phyloP scores from a whole-genome alignment of 108 stramenopile species.

The Fragilariopsis cylindrus region DNA sequence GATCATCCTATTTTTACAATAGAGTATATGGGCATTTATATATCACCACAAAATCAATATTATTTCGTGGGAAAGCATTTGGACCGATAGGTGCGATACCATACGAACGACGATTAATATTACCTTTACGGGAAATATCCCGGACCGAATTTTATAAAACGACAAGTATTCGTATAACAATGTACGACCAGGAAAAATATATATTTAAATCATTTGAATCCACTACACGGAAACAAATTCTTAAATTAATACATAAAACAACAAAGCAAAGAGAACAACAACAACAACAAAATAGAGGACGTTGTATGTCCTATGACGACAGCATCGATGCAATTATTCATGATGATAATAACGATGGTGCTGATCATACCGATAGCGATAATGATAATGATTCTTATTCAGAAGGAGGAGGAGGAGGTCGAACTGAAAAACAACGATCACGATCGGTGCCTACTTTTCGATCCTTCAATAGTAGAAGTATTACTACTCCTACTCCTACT shows the following conservation, averaged over 20 bases:
- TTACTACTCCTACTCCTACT: neutral
- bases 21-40: conserved; percentile 66
- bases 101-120: conserved; percentile 60
- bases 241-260: conserved; percentile 27
- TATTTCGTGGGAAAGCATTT: conserved; percentile 71
- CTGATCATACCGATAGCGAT: too few relatives aligned
- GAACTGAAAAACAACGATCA: neutral
- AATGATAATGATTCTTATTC: too few relatives aligned
- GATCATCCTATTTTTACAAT: conserved; percentile 27
- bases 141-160: conserved; percentile 45
- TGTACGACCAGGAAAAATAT: conserved; percentile 54
- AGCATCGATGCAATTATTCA: too few relatives aligned
- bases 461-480: neutral
- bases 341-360: too few relatives aligned
- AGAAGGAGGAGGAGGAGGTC: too few relatives aligned
- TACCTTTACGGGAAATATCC: conserved; percentile 42
- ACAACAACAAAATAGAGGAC: neutral
- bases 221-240: conserved; percentile 40
- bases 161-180: conserved; percentile 50
- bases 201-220: conserved; percentile 46
- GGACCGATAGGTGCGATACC: conserved; percentile 30
- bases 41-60: conserved; percentile 50
- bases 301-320: too few relatives aligned
- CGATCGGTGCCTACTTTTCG: neutral
- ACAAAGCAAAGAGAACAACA: neutral